Conservation (phyloP, 495 filamentous ascomycete species). For the Aspergillus olivimuriae region DNA sequence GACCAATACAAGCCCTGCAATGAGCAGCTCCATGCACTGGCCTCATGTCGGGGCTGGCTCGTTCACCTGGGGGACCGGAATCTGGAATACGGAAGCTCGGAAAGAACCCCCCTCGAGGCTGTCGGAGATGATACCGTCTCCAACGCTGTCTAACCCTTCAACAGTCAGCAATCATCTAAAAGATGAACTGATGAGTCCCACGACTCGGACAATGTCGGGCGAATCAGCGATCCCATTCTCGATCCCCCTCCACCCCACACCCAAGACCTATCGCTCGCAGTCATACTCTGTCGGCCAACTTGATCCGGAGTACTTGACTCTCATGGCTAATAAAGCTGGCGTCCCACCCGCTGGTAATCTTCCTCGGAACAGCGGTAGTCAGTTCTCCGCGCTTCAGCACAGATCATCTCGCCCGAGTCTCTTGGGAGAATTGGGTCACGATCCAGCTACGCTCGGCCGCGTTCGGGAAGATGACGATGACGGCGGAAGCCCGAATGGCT, state of each 20-base stretch:
- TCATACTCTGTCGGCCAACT: constrained; percentile 95
- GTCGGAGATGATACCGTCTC: constrained; percentile 70
- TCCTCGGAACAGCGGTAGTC: constrained; percentile 46
- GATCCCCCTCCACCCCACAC: constrained; percentile 85
- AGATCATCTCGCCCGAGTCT: constrained; percentile 82
- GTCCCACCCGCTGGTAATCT: constrained; percentile 34
- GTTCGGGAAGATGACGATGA: constrained; percentile 81
- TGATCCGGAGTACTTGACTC: constrained; percentile 55
- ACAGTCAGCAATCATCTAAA: constrained; percentile 31
- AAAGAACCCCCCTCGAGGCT: constrained; percentile 70
- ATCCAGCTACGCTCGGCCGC: constrained; percentile 64
- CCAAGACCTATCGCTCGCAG: constrained; percentile 89
- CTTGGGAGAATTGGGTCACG: constrained; percentile 70
- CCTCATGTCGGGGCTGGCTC: constrained; percentile 48
- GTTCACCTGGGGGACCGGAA: constrained; percentile 69
- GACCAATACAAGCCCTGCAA: constrained; percentile 34
- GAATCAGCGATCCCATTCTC: constrained; percentile 73
- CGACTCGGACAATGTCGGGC: constrained; percentile 46
- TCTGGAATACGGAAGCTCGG: constrained; percentile 68
- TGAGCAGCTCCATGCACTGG: constrained; percentile 51
- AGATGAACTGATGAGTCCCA: constrained; percentile 50
- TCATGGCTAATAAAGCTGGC: constrained; percentile 40
- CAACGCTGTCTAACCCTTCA: constrained; percentile 58
- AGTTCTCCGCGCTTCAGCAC: constrained; percentile 66
- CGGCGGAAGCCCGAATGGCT: constrained; percentile 56